A percentile compares a stretch with the other conserved stretches of the same genome.
Conservation (phyloP, 2,329 filamentous ascomycete genomes). For the Escovopsis sp. region DNA sequence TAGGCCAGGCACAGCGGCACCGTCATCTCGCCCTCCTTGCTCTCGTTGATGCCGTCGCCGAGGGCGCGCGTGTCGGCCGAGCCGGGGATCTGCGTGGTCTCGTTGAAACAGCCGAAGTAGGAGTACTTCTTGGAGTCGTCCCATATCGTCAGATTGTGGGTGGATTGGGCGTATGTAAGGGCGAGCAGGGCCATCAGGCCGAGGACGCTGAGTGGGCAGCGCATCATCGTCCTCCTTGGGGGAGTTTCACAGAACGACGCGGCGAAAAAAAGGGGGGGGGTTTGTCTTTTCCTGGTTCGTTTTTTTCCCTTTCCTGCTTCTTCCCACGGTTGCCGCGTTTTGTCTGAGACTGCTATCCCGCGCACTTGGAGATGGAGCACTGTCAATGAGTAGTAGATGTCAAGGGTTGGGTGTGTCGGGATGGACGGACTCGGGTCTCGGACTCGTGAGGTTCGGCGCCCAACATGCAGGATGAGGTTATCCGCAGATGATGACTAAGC, state of each 20-base stretch:
- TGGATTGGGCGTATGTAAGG: constrained; percentile 8
- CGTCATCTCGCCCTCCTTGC: constrained; percentile 33
- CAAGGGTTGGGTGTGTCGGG: no score
- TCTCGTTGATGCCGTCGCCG: constrained; percentile 24
- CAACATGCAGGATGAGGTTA: no score
- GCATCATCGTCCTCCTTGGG: background rate
- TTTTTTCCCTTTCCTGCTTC: no score
- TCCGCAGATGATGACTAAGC: no score
- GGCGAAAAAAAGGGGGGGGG: background rate
- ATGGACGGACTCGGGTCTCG: no score
- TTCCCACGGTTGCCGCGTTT: no score
- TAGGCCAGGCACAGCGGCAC: constrained; percentile 35
- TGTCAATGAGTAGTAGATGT: no score
- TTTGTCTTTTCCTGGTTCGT: no score
- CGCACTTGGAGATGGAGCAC: no score
- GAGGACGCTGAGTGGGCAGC: background rate
- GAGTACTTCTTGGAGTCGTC: constrained; percentile 23
- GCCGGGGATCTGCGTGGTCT: constrained; percentile 31
- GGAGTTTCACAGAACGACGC: no score
- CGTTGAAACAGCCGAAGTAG: constrained; percentile 45
- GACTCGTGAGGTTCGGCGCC: no score
- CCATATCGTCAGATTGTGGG: constrained; percentile 18
- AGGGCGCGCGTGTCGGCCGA: constrained; percentile 33
- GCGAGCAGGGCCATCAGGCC: constrained; percentile 2
- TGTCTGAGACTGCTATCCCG: no score